Conservation (phyloP, 164 flowering plant genomes). For the Stephania japonica region DNA sequence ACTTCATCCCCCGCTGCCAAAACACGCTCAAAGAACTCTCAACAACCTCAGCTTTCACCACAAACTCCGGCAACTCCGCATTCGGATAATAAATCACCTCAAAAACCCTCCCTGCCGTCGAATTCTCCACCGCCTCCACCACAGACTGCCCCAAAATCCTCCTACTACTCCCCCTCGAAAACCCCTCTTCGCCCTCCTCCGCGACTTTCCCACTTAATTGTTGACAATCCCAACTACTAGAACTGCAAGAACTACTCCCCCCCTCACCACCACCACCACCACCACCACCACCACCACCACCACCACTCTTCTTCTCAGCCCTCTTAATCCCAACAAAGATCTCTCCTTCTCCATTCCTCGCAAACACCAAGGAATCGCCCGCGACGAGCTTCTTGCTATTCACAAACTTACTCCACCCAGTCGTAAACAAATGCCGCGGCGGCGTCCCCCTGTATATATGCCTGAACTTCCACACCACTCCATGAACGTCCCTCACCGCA, state of each 20-base stretch:
- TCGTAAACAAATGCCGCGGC: constrained; percentile 67
- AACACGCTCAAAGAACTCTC: constrained; percentile 32
- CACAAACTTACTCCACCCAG: constrained; percentile 93
- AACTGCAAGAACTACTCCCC: constrained; percentile 16
- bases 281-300: constrained; percentile 17
- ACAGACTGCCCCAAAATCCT: constrained; percentile 33
- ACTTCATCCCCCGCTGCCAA: constrained; percentile 51
- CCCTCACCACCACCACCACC: too few species aligned
- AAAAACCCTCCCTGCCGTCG: constrained; percentile 39
- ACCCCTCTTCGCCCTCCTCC: constrained; percentile 16
- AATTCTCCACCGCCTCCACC: constrained; percentile 36
- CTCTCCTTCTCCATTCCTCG: constrained; percentile 30
- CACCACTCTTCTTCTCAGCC: constrained; percentile 17
- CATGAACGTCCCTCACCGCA: constrained; percentile 43
- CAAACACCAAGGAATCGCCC: constrained; percentile 75
- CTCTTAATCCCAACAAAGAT: constrained; percentile 56
- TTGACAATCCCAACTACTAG: too few species aligned
- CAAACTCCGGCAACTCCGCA: constrained; percentile 48
- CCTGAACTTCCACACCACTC: constrained; percentile 52
- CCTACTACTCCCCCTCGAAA: constrained; percentile 27
- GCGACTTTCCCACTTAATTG: constrained; percentile 3
- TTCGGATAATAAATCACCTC: constrained; percentile 65
- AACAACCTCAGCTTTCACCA: constrained; percentile 57
- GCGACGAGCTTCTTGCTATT: constrained; percentile 62
- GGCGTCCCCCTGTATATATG: constrained; percentile 76